A percentile compares a stretch with the other conserved stretches of the same genome.
Evolutionary conservation across 2,329 filamentous ascomycete species (phyloP).

Genomic region (Neofusicoccum cordaticola): DNA sequence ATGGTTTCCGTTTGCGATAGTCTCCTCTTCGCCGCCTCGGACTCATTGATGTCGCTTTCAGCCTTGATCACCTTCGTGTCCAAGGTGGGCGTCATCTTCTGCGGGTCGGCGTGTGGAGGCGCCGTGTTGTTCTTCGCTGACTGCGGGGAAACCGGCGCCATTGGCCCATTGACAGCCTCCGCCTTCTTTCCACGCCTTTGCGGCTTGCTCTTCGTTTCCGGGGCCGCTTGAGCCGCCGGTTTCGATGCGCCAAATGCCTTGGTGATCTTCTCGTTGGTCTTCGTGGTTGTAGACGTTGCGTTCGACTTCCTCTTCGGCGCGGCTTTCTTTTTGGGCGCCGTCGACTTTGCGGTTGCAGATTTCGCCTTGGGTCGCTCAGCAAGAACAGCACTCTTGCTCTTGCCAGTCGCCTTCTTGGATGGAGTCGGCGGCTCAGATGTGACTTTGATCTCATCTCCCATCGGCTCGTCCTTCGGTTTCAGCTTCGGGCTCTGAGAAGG

Average conservation of each 20-base stretch:
- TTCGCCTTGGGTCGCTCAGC: conserved; percentile 16
- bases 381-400: conserved; percentile 21
- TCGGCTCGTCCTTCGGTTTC: conserved; percentile 20
- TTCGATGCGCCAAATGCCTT: conserved; percentile 19
- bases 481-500: conserved; percentile 36
- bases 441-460: conserved; percentile 15
- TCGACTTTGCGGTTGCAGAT: conserved; percentile 24
- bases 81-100: not conserved
- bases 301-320: conserved; percentile 29
- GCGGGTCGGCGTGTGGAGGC: conserved; percentile 16
- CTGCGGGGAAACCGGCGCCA: conserved; percentile 29
- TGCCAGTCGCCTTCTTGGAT: conserved; percentile 28
- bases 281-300: conserved; percentile 20
- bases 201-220: not conserved
- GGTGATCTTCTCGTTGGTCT: conserved; percentile 28
- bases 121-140: conserved; percentile 34
- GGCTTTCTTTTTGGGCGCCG: conserved; percentile 22
- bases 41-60: not conserved
- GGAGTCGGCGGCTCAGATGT: conserved; percentile 22
- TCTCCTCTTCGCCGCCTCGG: not conserved
- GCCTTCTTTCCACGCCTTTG: not conserved
- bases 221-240: conserved; percentile 14
- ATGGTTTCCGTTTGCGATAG: conserved; percentile 1
- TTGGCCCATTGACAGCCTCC: conserved; percentile 21
- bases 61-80: not conserved